Base-by-base conservation (phyloP, 2,329 filamentous ascomycete species). In the Simplicillium sp. region DNA sequence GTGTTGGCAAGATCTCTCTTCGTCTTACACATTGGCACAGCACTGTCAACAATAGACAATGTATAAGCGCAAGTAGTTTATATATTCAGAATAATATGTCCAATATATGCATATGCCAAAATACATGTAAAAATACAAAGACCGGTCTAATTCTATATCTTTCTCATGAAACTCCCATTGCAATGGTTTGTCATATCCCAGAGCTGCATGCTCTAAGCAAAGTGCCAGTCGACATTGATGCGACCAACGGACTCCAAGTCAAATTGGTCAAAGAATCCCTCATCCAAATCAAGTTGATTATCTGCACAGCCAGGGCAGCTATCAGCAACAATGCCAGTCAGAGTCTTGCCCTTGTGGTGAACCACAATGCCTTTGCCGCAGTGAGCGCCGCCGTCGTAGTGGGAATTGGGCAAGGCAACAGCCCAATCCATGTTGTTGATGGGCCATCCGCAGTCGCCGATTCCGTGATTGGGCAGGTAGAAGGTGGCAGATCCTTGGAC, bases 231-330 rank as follows among this genome's bases (percentile, higher is more conserved):
- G 13, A 41, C 25, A 9, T 17, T 29, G 28, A 41, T 41, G 15
- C 14, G 11, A 5, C 39, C 39, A 28, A 15, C 16, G 25, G 5
- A 11, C 3, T 25, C 16, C 2, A 16, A 11, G 2, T 13, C 34
- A 28, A 41, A 41, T 34, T 41, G 39, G 28, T 41, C 34, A 14
- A 41, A 41, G 28, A 41, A 37, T 34, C 34, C 39, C 3, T 17
- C 15, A 7, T 16, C 29, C 12, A 37, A 17, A 16, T 41, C 34
- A n/a, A 33, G 17, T 16, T 37, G 39, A 14, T n/a, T 35, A 8
- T 12, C n/a, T 2, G 34, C 39, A 29, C 34, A 41, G 28, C 28
- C 28, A 14, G 28, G 20, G 29, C 34, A 41, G 32, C 20, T 12
- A 13, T 41, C 39, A 4, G 34, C 34, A 15, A 41, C 28, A 11